Evolutionary conservation across 495 filamentous ascomycete species (phyloP).

Genomic region (Parathielavia hyrcaniae): DNA sequence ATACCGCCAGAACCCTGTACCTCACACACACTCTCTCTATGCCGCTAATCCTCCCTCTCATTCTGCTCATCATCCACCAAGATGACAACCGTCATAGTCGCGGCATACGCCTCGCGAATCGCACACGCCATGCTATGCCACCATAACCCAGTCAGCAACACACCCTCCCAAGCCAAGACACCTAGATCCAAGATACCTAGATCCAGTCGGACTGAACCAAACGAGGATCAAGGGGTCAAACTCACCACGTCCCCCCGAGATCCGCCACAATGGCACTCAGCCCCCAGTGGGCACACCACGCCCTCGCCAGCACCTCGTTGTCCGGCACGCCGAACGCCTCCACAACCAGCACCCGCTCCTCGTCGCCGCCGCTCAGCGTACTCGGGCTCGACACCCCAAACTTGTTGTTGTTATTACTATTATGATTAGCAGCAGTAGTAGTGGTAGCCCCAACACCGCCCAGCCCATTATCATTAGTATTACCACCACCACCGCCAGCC

Average conservation of each 20-base stretch:
- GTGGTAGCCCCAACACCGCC: no score
- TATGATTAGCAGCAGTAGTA: no score
- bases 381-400: constrained; percentile 20
- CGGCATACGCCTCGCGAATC: constrained; percentile 65
- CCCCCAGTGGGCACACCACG: constrained; percentile 68
- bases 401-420: neutral
- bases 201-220: neutral
- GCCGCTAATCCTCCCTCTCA: constrained; percentile 15
- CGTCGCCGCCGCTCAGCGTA: constrained; percentile 29
- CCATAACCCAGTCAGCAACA: constrained; percentile 14
- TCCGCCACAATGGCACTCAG: constrained; percentile 61
- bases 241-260: constrained; percentile 57
- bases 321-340: constrained; percentile 64
- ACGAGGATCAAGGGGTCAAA: constrained; percentile 15
- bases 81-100: constrained; percentile 62
- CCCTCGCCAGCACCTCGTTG: constrained; percentile 66
- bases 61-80: constrained; percentile 41
- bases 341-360: constrained; percentile 59
- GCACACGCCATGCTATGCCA: constrained; percentile 59
- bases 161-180: neutral
- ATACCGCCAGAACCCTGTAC: neutral
- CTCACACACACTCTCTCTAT: no score
- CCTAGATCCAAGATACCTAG: constrained; percentile 2
- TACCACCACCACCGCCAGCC: neutral
- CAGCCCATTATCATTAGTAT: neutral